Conservation (phyloP, 179 eudicot genomes). For the Silene coronaria region DNA sequence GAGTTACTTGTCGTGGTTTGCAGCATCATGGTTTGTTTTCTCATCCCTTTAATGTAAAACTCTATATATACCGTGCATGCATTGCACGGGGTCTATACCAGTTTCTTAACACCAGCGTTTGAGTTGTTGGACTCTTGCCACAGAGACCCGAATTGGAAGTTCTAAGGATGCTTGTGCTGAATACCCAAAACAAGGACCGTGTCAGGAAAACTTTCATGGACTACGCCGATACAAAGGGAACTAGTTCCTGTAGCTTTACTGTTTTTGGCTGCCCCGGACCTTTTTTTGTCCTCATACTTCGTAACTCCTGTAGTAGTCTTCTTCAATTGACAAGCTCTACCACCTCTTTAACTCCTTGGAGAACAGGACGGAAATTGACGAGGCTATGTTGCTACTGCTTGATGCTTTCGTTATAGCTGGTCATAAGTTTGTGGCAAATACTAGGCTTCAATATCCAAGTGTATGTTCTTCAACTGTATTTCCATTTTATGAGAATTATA, state of each 20-base stretch:
- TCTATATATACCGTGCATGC: no score
- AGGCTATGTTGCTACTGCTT: no score
- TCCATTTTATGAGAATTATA: background rate
- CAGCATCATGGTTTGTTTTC: background rate
- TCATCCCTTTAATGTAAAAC: no score
- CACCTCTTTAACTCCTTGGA: no score
- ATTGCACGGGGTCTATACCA: no score
- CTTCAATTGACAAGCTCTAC: background rate
- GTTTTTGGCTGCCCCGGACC: conserved; percentile 1
- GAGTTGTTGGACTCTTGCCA: no score
- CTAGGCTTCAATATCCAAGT: background rate
- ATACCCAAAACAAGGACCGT: background rate
- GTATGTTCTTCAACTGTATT: background rate
- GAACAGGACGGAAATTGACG: no score
- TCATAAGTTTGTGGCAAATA: no score
- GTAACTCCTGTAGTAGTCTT: background rate
- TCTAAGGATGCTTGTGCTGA: background rate
- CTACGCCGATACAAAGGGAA: background rate
- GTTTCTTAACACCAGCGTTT: no score
- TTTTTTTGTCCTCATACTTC: background rate
- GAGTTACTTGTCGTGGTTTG: background rate
- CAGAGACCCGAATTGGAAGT: background rate
- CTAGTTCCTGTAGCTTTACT: background rate
- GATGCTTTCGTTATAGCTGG: no score
- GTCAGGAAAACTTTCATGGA: background rate